Evolutionary conservation across 1,284 basidiomycete genomes (phyloP), one percentile per base, ranked within the genome.

Genomic region (Rhodotorula sp.): DNA sequence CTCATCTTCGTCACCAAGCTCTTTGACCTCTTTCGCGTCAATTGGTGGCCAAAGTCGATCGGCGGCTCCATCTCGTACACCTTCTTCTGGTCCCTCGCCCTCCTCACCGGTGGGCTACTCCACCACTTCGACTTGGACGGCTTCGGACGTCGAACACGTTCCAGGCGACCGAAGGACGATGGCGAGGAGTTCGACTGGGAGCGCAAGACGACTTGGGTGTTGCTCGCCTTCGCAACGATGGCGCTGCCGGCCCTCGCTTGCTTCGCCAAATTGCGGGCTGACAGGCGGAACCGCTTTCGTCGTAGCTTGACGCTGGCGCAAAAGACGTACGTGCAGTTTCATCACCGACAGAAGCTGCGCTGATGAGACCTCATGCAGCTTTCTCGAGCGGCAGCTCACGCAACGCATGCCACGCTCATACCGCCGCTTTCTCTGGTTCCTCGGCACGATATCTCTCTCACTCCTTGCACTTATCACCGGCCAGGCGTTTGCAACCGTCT

Each of bases 381-480:
- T 84, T 70, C 79, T 85, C 47, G 82, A 83, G 40, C 79, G 81
- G 4, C 80, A 82, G 63, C 77, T 83, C 44, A 76, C 79, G 0
- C 73, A 79, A 18, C 78, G 83, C 24, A 85, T 86, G 57, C 85
- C 85, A 0, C 80, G 83, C 16, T 83, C 82, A 0, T 86, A 85
- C 79, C 78, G 81, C 22, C 80, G 85, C 11, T 86, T 85, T 75
- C 76, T 85, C 20, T 85, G 84, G 85, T 86, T 86, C 78, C 82
- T 85, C 79, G 78, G 79, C 4, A 82, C 81, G 37, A 78, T 85
- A n/a, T 81, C 80, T 2, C 80, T 85, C 7, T 83, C 83, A 31
- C 79, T 83, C n/a, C 80, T 84, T 63, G 81, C 84, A 0, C 78
- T 85, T 15, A 79, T 85, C n/a, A 81, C 82, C n/a, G 85, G 85